Evolutionary conservation across 257 asterid species (phyloP), one percentile per base, ranked within the genome.

Genomic region (Gentiana straminea): DNA sequence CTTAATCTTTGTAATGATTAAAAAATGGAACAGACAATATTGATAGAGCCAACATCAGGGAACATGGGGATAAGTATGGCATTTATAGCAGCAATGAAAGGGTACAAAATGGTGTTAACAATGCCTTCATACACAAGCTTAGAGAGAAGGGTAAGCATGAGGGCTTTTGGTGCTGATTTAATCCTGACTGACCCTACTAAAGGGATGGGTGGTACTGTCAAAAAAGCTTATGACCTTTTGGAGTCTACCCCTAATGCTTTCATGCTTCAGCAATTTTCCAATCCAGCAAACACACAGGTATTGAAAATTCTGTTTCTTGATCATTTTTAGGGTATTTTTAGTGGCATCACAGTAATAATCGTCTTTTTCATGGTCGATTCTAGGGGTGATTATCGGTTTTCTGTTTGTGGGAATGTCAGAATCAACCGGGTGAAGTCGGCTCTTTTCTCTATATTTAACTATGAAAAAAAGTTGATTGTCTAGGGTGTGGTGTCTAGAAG

Each of bases 11-110:
- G 48, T 58, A 4, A 4, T 3, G 35, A 54, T 35, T 44, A 0
- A 4, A 51, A 58, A 6, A 4, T 3, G 35, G 57, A 4, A 15
- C 74, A 87, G 98, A 92, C 95, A 4, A 85, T 89, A 7, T 61
- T 92, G 79, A 92, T 92, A 44, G 98, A 92, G 76, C 98, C 98
- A 33, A 92, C 98, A 8, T 92, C 97, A 0, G 98, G 98, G 51
- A 92, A 92, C 55, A 92, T 92, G 98, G 98, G 98, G 59, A 92
- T 92, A 32, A 92, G 98, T 66, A 73, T 92, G 95, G 97, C 98
- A 2, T 92, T 92, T 62, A 81, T 92, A 77, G 98, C 98, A 6
- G 95, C 98, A 13, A 71, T 92, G 93, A 88, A 76, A 68, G 97
- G 98, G 32, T 92, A 92, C 89, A 92, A 81, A 41, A 92, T 85